Percentiles rank a stretch among this genome's conserved stretches.
Evolutionary conservation across 108 stramenopile genomes (phyloP).

Genomic region (Schizochytrium sp.): DNA sequence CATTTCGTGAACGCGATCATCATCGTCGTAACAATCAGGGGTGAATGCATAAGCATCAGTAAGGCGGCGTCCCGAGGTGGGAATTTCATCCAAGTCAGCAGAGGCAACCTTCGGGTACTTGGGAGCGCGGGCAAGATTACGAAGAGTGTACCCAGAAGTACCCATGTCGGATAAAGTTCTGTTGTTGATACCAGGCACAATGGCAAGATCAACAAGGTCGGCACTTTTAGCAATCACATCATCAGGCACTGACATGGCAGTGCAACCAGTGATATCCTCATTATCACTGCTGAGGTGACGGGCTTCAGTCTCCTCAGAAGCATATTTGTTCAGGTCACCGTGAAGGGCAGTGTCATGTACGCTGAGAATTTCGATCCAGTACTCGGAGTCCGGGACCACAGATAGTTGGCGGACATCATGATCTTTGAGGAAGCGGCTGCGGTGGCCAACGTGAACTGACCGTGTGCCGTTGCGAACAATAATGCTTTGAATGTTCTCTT

Average conservation of each 20-base stretch:
- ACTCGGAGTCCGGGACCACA: neutral
- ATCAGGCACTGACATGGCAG: neutral
- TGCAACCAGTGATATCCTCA: neutral
- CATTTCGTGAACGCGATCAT: neutral
- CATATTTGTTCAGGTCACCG: neutral
- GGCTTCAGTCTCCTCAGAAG: neutral
- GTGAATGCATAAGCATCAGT: neutral
- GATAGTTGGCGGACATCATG: neutral
- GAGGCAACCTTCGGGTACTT: neutral
- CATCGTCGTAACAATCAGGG: neutral
- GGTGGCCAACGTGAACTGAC: neutral
- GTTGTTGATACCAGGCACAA: neutral
- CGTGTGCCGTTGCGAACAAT: constrained; percentile 16
- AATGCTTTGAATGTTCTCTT: neutral
- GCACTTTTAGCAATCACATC: neutral
- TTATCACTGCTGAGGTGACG: neutral
- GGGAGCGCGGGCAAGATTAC: neutral
- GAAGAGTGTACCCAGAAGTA: neutral
- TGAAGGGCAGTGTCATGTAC: neutral
- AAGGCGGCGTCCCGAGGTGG: neutral
- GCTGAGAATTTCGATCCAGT: neutral
- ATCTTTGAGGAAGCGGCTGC: neutral
- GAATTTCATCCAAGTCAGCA: neutral
- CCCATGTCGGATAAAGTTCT: neutral
- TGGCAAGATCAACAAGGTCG: neutral